These are phyloP conservation scores for Penicillium frequentans DNA, from an alignment of 2,329 filamentous ascomycete species.

Conservation along the genomic window DNA sequence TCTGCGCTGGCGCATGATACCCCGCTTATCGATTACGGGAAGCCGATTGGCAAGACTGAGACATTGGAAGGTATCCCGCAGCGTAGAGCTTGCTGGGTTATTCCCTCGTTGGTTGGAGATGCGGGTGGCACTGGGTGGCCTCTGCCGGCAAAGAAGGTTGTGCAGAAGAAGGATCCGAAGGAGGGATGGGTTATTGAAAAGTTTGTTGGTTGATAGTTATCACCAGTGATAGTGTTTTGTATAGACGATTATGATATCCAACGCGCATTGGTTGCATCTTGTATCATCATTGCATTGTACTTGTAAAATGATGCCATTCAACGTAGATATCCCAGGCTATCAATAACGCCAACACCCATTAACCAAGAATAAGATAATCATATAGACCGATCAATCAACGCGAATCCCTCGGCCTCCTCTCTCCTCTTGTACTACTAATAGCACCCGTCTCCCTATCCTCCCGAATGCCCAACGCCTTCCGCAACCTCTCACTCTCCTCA, in stretches of 20 bases:
- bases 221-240: slow-evolving; percentile 1
- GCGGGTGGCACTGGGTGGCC: slow-evolving; percentile 75
- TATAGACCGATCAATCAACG: not conserved
- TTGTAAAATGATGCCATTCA: not conserved
- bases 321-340: not conserved
- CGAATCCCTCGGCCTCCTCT: slow-evolving; percentile 15
- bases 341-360: not conserved
- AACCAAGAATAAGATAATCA: not conserved
- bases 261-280: slow-evolving; percentile 1
- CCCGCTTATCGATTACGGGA: slow-evolving; percentile 78
- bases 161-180: slow-evolving; percentile 71
- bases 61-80: slow-evolving; percentile 48
- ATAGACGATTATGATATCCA: slow-evolving; percentile 27
- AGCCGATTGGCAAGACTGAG: slow-evolving; percentile 82
- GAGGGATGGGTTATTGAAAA: slow-evolving; percentile 73
- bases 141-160: slow-evolving; percentile 78
- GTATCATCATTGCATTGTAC: not conserved
- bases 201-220: slow-evolving; percentile 34
- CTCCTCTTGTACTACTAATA: slow-evolving; percentile 27
- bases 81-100: slow-evolving; percentile 76
- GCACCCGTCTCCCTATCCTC: slow-evolving; percentile 85
- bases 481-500: slow-evolving; percentile 84
- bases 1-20: slow-evolving; percentile 80
- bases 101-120: slow-evolving; percentile 73
- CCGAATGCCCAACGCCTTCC: slow-evolving; percentile 82